phyloP scores from a whole-genome alignment of 2,329 filamentous ascomycete species.

The Claviceps humidiphila region DNA sequence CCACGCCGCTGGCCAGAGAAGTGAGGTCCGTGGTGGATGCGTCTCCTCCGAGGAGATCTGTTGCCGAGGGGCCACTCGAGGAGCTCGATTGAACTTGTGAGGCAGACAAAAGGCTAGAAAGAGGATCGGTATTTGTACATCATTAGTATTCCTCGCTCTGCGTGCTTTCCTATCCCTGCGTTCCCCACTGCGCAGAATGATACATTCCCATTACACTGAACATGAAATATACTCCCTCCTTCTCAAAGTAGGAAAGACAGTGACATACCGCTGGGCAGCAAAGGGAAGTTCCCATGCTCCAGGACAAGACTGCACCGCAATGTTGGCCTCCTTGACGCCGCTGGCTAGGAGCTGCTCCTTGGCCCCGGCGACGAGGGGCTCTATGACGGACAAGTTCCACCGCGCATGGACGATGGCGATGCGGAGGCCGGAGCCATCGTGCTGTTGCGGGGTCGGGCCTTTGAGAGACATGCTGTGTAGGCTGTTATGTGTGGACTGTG shows the following conservation, averaged over 20 bases:
- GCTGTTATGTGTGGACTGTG: background rate
- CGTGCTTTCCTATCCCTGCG: background rate
- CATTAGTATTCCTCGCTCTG: background rate
- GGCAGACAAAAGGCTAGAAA: constrained; percentile 60
- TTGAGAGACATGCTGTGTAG: constrained; percentile 33
- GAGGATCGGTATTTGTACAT: background rate
- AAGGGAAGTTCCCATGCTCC: constrained; percentile 92
- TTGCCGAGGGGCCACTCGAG: constrained; percentile 49
- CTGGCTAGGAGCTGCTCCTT: constrained; percentile 63
- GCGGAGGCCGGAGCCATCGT: constrained; percentile 62
- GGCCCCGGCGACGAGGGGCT: constrained; percentile 67
- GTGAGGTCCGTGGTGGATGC: constrained; percentile 55
- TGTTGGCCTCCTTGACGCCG: constrained; percentile 79
- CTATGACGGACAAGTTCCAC: constrained; percentile 86
- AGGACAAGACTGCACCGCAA: constrained; percentile 78
- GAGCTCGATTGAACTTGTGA: constrained; percentile 72
- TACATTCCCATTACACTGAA: background rate
- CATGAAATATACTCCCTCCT: too few species aligned
- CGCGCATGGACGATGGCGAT: constrained; percentile 92
- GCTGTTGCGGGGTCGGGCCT: constrained; percentile 41
- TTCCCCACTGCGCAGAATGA: background rate
- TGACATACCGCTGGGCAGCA: constrained; percentile 61
- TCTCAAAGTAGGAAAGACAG: background rate
- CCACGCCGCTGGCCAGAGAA: constrained; percentile 23
- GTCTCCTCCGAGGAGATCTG: constrained; percentile 53